phyloP scores from a whole-genome alignment of 1,284 basidiomycete genomes.

The Rhodotorula sp. region DNA sequence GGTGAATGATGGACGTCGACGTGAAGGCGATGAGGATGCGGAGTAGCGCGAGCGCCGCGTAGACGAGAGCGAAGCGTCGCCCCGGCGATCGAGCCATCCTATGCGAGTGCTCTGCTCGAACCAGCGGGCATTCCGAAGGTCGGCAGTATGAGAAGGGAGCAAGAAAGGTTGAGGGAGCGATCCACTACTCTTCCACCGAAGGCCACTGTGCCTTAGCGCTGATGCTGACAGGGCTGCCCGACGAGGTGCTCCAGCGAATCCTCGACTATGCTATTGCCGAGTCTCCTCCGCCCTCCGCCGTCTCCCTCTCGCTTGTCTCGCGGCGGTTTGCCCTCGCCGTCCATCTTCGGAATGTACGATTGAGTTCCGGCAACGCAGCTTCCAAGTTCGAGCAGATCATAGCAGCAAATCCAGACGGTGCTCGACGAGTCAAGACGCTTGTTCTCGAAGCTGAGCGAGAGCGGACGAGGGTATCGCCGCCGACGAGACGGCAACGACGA shows the following conservation, averaged over 20 bases:
- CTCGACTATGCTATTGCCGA: not conserved
- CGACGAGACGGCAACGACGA: too few relatives aligned
- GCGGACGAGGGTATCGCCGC: too few relatives aligned
- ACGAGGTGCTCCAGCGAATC: conserved; percentile 5
- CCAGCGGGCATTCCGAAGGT: too few relatives aligned
- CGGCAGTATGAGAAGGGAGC: not conserved
- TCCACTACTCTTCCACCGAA: not conserved
- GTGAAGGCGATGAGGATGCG: conserved; percentile 43
- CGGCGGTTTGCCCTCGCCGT: not conserved
- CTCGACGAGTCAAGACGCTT: too few relatives aligned
- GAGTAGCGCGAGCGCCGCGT: conserved; percentile 41
- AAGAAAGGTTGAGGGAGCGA: not conserved
- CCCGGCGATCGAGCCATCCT: too few relatives aligned
- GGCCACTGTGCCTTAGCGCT: not conserved
- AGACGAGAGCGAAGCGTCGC: conserved; percentile 15
- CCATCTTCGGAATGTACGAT: not conserved
- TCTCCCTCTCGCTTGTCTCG: conserved; percentile 15
- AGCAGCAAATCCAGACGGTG: not conserved
- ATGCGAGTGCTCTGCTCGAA: too few relatives aligned
- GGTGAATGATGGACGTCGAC: conserved; percentile 47
- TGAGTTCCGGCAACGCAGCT: not conserved
- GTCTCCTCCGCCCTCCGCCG: not conserved
- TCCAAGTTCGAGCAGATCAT: conserved; percentile 4
- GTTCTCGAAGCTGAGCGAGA: too few relatives aligned
- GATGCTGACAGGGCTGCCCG: not conserved